Evolutionary conservation across 2,329 filamentous ascomycete genomes (phyloP).

Genomic region (Furcasterigmium furcatum): DNA sequence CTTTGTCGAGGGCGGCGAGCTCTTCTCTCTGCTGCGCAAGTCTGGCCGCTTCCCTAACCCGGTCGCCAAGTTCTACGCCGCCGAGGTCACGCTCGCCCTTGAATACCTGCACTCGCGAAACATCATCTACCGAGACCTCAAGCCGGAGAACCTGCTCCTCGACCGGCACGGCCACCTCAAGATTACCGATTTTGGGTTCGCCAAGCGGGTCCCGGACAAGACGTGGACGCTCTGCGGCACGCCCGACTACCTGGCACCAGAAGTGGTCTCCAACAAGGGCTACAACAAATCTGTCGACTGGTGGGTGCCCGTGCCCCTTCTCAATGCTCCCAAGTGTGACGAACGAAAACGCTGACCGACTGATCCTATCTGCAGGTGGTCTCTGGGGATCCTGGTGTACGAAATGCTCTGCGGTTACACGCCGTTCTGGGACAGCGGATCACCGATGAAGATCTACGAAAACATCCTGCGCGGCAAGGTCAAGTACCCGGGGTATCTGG

Average conservation of each 20-base stretch:
- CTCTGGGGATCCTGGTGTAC: constrained; percentile 94
- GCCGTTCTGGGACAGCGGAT: constrained; percentile 97
- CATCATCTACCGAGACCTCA: constrained; percentile 97
- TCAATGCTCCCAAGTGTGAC: background rate
- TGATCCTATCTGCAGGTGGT: constrained; percentile 68
- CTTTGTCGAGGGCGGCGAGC: constrained; percentile 96
- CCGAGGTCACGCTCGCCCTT: constrained; percentile 90
- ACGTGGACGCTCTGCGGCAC: constrained; percentile 99
- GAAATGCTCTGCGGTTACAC: constrained; percentile 99
- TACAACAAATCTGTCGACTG: constrained; percentile 99
- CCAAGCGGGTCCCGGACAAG: constrained; percentile 96
- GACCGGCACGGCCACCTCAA: constrained; percentile 93
- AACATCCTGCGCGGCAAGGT: constrained; percentile 95
- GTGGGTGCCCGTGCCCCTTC: constrained; percentile 64
- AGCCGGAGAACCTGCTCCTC: constrained; percentile 89
- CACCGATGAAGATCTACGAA: constrained; percentile 99
- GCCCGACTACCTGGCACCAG: constrained; percentile 93
- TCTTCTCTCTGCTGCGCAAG: constrained; percentile 93
- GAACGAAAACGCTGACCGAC: constrained; percentile 3
- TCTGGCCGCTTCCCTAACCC: constrained; percentile 98
- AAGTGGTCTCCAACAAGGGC: constrained; percentile 98
- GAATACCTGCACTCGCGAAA: constrained; percentile 94
- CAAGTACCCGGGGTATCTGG: constrained; percentile 95
- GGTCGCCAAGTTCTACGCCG: constrained; percentile 98
- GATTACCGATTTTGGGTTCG: constrained; percentile 98